Percentiles rank a stretch among this genome's conserved stretches.
Evolutionary conservation across 2,329 filamentous ascomycete genomes (phyloP).

Genomic region (Ophioceras dolichostomum): DNA sequence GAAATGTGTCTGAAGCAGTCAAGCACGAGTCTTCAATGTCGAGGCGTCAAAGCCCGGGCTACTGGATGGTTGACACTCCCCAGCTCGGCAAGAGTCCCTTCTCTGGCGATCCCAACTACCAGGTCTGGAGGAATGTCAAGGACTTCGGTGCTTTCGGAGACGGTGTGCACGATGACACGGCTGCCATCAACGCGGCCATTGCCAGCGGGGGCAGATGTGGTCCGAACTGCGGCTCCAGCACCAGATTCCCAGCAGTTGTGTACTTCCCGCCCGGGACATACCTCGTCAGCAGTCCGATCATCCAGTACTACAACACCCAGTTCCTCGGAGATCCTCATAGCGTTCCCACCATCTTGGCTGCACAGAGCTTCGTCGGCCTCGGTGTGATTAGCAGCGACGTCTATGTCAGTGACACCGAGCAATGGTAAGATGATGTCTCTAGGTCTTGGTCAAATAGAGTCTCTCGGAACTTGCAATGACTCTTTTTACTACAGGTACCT

Average conservation of each 20-base stretch:
- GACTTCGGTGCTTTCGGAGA: constrained; percentile 63
- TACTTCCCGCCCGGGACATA: constrained; percentile 91
- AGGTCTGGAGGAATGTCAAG: constrained; percentile 66
- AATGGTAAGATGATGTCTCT: too few relatives aligned
- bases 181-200: constrained; percentile 76
- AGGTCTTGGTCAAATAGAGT: too few relatives aligned
- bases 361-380: constrained; percentile 65
- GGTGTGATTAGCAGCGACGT: constrained; percentile 83
- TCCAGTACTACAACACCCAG: constrained; percentile 88
- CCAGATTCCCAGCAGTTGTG: constrained; percentile 68
- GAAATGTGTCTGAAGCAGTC: too few relatives aligned
- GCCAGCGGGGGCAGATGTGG: constrained; percentile 70
- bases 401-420: constrained; percentile 55
- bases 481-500: constrained; percentile 15
- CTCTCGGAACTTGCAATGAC: too few relatives aligned
- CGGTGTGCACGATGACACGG: constrained; percentile 67
- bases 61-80: neutral
- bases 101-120: constrained; percentile 48
- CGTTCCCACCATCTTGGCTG: constrained; percentile 63
- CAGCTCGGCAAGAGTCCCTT: constrained; percentile 23
- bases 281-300: constrained; percentile 62
- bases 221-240: constrained; percentile 68
- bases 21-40: too few relatives aligned
- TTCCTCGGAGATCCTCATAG: constrained; percentile 69
- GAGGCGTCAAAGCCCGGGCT: neutral